Conservation (phyloP, 129 eudicot genomes). For the Centaurea solstitialis region DNA sequence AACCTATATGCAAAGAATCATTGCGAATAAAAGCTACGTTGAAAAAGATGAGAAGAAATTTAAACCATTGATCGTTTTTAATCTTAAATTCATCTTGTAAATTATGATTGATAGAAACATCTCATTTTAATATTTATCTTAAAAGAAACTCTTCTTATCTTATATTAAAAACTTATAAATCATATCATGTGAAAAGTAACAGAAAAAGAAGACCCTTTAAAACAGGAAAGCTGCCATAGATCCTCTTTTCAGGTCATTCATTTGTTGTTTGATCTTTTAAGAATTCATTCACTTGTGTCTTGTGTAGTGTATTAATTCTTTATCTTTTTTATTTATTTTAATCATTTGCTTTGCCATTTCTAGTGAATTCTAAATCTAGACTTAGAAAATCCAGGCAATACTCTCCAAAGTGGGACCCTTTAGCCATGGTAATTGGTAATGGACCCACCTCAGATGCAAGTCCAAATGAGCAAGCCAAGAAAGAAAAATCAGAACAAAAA, state of each 20-base stretch:
- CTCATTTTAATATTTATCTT: too few relatives aligned
- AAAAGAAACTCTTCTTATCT: too few relatives aligned
- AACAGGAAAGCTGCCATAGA: constrained; percentile 22
- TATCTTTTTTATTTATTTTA: neutral
- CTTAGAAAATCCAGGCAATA: constrained; percentile 31
- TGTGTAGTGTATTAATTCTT: constrained; percentile 6
- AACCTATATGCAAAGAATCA: too few relatives aligned
- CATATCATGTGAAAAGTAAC: neutral
- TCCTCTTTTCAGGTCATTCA: constrained; percentile 25
- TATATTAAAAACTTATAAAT: too few relatives aligned
- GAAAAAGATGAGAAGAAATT: too few relatives aligned
- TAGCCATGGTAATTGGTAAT: constrained; percentile 23
- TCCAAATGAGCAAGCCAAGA: constrained; percentile 60
- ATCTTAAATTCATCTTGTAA: too few relatives aligned
- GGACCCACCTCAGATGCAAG: constrained; percentile 55
- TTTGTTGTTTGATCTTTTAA: constrained; percentile 1
- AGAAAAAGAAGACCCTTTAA: neutral
- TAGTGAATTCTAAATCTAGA: constrained; percentile 12
- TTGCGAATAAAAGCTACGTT: too few relatives aligned
- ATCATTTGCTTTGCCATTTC: neutral
- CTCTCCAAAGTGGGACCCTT: constrained; percentile 31
- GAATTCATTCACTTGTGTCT: constrained; percentile 18
- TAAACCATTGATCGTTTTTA: too few relatives aligned
- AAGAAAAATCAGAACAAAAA: constrained; percentile 21
- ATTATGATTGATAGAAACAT: too few relatives aligned